Evolutionary conservation across 2,329 filamentous ascomycete species (phyloP).

Genomic region (Tolypocladium cylindrosporum): DNA sequence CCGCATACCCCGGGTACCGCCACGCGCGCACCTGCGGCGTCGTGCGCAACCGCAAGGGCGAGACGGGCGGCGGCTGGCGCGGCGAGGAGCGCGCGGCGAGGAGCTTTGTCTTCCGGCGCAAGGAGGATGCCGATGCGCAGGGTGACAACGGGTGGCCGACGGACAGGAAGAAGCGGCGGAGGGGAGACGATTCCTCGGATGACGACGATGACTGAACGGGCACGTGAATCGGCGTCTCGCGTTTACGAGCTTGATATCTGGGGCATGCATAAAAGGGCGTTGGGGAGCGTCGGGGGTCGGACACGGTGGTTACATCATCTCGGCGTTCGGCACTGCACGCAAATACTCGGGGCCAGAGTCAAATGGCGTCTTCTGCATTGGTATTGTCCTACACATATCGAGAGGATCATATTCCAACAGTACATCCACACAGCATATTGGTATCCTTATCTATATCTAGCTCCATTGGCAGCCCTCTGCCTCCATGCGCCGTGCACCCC

Average conservation of each 20-base stretch:
- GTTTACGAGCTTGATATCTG: background rate
- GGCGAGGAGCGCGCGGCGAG: conserved; percentile 36
- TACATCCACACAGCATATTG: background rate
- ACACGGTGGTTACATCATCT: background rate
- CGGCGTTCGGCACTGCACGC: background rate
- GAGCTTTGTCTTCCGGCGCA: conserved; percentile 53
- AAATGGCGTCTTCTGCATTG: background rate
- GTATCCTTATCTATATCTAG: background rate
- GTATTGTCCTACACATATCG: background rate
- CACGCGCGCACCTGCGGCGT: conserved; percentile 66
- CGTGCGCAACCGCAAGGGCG: conserved; percentile 37
- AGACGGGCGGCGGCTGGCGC: conserved; percentile 30
- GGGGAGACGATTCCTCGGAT: conserved; percentile 21
- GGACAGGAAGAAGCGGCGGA: conserved; percentile 20
- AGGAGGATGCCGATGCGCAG: conserved; percentile 33
- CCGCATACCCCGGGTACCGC: conserved; percentile 61
- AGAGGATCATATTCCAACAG: background rate
- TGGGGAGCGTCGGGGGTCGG: background rate
- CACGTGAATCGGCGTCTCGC: background rate
- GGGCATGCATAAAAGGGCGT: background rate
- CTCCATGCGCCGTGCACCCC: background rate
- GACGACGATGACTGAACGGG: conserved; percentile 13
- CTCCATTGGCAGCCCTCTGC: background rate
- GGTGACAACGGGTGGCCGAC: conserved; percentile 2
- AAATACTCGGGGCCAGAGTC: background rate